Evolutionary conservation across 768 basidiomycete species (phyloP).

Genomic region (Lactifluus volemus): DNA sequence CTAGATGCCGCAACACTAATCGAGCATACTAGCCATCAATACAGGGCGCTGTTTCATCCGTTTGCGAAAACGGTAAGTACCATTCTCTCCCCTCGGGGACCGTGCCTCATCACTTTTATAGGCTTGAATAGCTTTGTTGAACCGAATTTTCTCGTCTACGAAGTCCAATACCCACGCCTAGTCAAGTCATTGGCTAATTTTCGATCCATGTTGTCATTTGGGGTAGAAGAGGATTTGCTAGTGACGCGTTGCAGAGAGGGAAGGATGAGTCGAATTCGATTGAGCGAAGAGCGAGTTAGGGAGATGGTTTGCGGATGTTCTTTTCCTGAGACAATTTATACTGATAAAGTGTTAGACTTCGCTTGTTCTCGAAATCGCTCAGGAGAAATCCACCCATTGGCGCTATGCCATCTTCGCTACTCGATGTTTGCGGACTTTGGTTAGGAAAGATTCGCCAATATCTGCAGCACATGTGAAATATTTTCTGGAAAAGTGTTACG

Average conservation of each 20-base stretch:
- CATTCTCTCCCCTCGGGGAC: conserved; percentile 4
- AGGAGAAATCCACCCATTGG: conserved; percentile 65
- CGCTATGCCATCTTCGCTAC: conserved; percentile 65
- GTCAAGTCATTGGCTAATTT: conserved; percentile 32
- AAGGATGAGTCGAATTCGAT: conserved; percentile 35
- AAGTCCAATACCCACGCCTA: conserved; percentile 38
- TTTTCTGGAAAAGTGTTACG: conserved; percentile 50
- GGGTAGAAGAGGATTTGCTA: conserved; percentile 30
- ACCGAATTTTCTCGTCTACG: conserved; percentile 48
- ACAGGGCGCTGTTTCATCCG: conserved; percentile 56
- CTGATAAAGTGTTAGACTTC: conserved; percentile 27
- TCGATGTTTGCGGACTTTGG: conserved; percentile 55
- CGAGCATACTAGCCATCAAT: conserved; percentile 50
- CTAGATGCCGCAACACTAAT: not conserved
- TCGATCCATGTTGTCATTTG: conserved; percentile 29
- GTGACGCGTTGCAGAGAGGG: conserved; percentile 35
- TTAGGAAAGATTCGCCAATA: conserved; percentile 54
- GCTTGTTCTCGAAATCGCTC: conserved; percentile 47
- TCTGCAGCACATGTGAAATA: conserved; percentile 41
- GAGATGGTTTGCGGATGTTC: conserved; percentile 33
- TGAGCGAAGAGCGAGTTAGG: conserved; percentile 35
- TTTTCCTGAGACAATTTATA: not conserved
- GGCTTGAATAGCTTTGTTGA: conserved; percentile 55
- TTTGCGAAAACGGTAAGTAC: conserved; percentile 52
- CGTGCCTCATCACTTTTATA: conserved; percentile 23